These are phyloP conservation scores for Triangularia setosa DNA, from an alignment of 2,329 filamentous ascomycete species.

Conservation along the genomic window DNA sequence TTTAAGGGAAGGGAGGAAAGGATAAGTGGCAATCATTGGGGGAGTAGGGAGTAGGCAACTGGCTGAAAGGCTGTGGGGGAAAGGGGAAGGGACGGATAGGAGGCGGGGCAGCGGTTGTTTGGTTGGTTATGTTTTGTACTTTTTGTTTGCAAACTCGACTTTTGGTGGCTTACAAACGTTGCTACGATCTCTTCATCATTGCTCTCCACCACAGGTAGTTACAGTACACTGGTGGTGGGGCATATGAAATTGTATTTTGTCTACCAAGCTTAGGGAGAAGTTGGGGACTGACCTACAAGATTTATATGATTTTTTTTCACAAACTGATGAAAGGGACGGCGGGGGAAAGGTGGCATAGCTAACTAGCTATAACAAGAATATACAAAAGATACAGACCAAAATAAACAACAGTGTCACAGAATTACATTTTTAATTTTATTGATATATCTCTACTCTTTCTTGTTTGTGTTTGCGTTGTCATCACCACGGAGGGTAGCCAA, in stretches of 20 bases:
- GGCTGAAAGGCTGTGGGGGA: not conserved
- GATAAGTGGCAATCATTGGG: not conserved
- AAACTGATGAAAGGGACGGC: too few species aligned
- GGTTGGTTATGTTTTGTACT: not conserved
- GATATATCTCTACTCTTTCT: not conserved
- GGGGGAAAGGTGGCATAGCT: too few species aligned
- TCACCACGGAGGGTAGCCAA: slow-evolving; percentile 49
- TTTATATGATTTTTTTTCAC: too few species aligned
- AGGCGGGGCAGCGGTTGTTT: too few species aligned
- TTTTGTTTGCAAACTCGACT: too few species aligned
- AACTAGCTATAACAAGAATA: too few species aligned
- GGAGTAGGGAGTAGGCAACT: not conserved
- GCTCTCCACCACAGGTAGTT: not conserved
- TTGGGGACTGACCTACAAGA: too few species aligned
- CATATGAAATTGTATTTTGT: not conserved
- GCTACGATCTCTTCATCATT: slow-evolving; percentile 6
- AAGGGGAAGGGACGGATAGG: not conserved
- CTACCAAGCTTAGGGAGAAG: too few species aligned
- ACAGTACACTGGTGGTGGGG: not conserved
- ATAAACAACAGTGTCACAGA: not conserved
- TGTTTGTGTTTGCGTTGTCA: not conserved
- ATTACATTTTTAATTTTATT: not conserved
- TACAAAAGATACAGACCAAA: not conserved
- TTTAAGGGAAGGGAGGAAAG: not conserved
- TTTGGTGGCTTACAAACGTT: not conserved